Evolutionary conservation across 2,329 filamentous ascomycete species (phyloP).

Genomic region (Cryoendolithus antarcticus): DNA sequence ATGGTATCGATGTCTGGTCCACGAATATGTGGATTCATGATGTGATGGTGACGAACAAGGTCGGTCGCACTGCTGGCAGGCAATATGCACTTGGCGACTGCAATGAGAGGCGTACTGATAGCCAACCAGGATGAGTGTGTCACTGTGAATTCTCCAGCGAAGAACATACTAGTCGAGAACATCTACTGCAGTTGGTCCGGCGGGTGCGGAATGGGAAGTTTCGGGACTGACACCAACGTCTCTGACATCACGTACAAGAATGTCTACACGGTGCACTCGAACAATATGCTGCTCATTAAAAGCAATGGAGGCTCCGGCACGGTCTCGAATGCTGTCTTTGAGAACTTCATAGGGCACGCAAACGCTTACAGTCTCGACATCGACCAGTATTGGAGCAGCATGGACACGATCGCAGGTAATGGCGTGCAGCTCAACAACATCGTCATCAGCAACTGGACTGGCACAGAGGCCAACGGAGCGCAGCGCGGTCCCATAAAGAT

Average conservation of each 20-base stretch:
- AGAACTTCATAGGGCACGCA: conserved; percentile 48
- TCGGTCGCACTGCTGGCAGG: conserved; percentile 1
- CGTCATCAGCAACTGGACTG: conserved; percentile 44
- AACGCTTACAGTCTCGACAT: conserved; percentile 48
- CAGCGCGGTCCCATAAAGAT: conserved; percentile 42
- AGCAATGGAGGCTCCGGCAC: conserved; percentile 45
- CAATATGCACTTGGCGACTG: too few relatives aligned
- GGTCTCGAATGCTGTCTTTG: conserved; percentile 38
- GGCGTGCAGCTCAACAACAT: conserved; percentile 44
- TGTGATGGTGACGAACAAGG: conserved; percentile 49
- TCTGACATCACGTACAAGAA: conserved; percentile 43
- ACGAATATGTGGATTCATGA: conserved; percentile 48
- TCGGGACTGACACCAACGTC: conserved; percentile 38
- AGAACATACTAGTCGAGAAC: conserved; percentile 46
- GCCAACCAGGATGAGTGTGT: conserved; percentile 40
- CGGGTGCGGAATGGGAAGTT: conserved; percentile 44
- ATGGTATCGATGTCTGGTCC: conserved; percentile 45
- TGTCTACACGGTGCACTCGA: conserved; percentile 45
- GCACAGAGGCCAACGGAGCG: conserved; percentile 38
- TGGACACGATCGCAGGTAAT: conserved; percentile 30
- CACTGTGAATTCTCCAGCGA: conserved; percentile 41
- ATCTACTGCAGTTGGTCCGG: conserved; percentile 53
- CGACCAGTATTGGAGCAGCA: conserved; percentile 41
- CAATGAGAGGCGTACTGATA: too few relatives aligned
- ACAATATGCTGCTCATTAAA: conserved; percentile 50